phyloP scores from a whole-genome alignment of 441 rosid species.

The Syzygium malaccense region DNA sequence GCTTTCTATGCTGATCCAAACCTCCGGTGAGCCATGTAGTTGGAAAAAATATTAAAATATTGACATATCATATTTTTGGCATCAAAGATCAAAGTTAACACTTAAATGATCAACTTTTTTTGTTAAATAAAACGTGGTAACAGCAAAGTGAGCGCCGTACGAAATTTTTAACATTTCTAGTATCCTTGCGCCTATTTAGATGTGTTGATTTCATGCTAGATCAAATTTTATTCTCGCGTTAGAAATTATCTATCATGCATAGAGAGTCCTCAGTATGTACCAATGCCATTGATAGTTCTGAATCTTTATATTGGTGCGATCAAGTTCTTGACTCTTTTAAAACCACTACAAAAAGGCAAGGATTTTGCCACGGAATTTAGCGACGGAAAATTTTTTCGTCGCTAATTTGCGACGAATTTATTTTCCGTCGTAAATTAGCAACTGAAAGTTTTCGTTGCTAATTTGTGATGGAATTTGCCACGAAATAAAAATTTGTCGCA shows the following conservation, averaged over 20 bases:
- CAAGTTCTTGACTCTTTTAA: background rate
- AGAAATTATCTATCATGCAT: background rate
- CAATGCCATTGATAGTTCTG: background rate
- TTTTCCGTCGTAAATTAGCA: too few species aligned
- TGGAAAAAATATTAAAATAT: too few species aligned
- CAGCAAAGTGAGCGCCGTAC: too few species aligned
- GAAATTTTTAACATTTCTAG: too few species aligned
- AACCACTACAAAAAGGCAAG: too few species aligned
- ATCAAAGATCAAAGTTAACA: background rate
- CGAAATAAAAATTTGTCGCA: too few species aligned
- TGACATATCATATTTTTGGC: rapidly evolving
- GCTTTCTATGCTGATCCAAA: background rate
- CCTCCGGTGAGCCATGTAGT: background rate
- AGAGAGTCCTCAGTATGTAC: background rate
- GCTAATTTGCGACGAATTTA: too few species aligned
- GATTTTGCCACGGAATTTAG: too few species aligned
- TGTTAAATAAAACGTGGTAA: background rate
- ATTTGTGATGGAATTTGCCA: too few species aligned
- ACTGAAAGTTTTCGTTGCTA: too few species aligned
- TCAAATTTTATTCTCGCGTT: background rate
- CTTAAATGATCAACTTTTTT: background rate
- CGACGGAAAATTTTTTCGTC: too few species aligned
- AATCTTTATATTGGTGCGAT: background rate
- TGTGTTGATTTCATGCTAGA: background rate
- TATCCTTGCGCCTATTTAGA: background rate